These are phyloP conservation scores for Mucuna pruriens DNA, from an alignment of 306 rosid species.

Conservation along the genomic window DNA sequence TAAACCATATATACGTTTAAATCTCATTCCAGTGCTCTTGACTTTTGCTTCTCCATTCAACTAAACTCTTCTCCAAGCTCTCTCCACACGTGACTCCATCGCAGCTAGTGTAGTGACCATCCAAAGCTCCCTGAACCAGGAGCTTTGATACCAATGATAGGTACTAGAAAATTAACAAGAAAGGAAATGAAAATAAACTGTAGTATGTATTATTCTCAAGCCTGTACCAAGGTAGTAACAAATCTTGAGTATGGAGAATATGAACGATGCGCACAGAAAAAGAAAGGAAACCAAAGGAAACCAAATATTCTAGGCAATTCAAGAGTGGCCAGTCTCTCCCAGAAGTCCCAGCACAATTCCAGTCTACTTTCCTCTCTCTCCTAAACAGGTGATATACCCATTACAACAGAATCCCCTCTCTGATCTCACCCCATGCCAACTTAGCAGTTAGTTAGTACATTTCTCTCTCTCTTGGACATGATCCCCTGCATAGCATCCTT, in stretches of 20 bases:
- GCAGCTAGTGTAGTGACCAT: no score
- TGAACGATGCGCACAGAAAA: neutral
- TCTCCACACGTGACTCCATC: no score
- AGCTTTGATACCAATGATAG: no score
- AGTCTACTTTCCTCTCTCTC: neutral
- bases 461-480: neutral
- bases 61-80: no score
- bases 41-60: no score
- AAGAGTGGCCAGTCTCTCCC: neutral
- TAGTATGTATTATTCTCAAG: no score
- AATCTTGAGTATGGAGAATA: neutral
- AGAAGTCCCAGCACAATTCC: neutral
- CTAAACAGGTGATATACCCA: neutral
- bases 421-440: neutral
- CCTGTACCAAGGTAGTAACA: no score
- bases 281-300: neutral
- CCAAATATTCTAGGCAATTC: neutral
- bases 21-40: no score
- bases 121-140: no score
- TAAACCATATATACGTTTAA: no score
- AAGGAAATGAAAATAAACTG: no score
- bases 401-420: neutral
- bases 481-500: neutral
- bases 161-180: no score
- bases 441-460: neutral